These are phyloP conservation scores for Phytophthora cryptogea DNA, from an alignment of 352 stramenopile genomes.

Conservation along the genomic window DNA sequence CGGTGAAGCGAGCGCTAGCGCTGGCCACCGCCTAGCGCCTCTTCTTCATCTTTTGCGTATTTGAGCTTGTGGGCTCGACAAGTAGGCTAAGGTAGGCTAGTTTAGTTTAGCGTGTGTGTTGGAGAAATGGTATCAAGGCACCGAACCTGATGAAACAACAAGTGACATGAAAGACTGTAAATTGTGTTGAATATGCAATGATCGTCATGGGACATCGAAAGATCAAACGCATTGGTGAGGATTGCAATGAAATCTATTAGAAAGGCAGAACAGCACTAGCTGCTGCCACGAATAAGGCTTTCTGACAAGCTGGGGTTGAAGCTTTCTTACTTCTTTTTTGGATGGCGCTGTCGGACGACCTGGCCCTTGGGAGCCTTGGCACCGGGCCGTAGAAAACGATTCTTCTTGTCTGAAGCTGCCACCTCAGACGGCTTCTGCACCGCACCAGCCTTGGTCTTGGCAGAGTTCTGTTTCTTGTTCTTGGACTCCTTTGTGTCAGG, in stretches of 20 bases:
- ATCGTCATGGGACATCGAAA: background rate
- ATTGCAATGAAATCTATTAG: conserved; percentile 33
- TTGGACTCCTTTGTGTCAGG: conserved; percentile 41
- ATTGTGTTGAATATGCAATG: background rate
- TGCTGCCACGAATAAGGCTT: conserved; percentile 18
- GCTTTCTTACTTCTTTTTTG: conserved; percentile 46
- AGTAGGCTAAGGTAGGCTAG: conserved; percentile 40
- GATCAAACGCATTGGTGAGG: background rate
- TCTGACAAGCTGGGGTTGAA: conserved; percentile 3
- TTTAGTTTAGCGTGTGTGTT: conserved; percentile 43
- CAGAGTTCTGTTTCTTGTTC: conserved; percentile 56
- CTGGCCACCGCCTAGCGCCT: conserved; percentile 21
- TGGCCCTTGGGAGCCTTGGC: conserved; percentile 55
- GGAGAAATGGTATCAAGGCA: conserved; percentile 41
- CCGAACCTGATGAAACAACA: conserved; percentile 28
- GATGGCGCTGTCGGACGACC: conserved; percentile 59
- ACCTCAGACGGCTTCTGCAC: conserved; percentile 62
- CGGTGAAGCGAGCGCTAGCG: conserved; percentile 47
- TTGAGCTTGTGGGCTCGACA: conserved; percentile 25
- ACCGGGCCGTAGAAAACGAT: conserved; percentile 50
- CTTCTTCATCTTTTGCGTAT: conserved; percentile 38
- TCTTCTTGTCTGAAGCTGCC: conserved; percentile 68
- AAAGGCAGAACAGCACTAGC: conserved; percentile 18
- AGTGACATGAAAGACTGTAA: conserved; percentile 30
- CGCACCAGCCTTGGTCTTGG: conserved; percentile 13